Base-by-base conservation (phyloP, 2,329 filamentous ascomycete species). In the Amylocarpus encephaloides region DNA sequence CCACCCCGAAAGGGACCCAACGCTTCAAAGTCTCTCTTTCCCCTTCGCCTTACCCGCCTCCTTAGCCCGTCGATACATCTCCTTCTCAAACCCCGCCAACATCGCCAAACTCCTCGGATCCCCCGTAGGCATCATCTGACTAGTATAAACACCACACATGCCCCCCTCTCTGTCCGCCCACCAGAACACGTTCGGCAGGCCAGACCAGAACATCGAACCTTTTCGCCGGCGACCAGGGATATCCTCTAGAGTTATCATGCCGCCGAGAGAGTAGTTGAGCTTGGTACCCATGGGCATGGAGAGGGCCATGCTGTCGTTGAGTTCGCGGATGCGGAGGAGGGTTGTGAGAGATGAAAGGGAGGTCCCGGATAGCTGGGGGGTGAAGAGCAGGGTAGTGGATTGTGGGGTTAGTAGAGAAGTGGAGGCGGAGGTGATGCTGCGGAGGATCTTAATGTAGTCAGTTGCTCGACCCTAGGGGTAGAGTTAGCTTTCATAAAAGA, bases 301-400 rank as follows among this genome's bases (percentile, higher is more conserved):
- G 9, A 40, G 7, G 5, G 15, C 35, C 6, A 34, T 6, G 12
- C n/a, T 39, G 9, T 39, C 22, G 26, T 43, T 38, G 5, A 43
- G n/a, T 35, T 46, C 22, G 19, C n/a, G 15, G 19, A 29, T 19
- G 7, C 16, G 29, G 16, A 42, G 16, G n/a, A 49, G 29, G n/a
- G 13, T n/a, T 2, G 13, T 30, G 19, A 49, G 19, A n/a, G 13
- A 19, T 13, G 13, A 10, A 12, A 19, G 38, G 26, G 33, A 44
- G 3, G 51, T 41, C 44, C 46, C 13, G 73, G 52, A 0, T 74
- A 70, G 48, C 83, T 74, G 55, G 82, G 81, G 62, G 86, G 85
- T 51, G 64, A 81, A 86, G 77, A 86, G 82, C 29, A 75, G 65
- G 12, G 81, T 72, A 0, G 86, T 75, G 0, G 80, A 84, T 32